phyloP scores from a whole-genome alignment of 2,329 filamentous ascomycete genomes.

The Colletotrichum viniferum region DNA sequence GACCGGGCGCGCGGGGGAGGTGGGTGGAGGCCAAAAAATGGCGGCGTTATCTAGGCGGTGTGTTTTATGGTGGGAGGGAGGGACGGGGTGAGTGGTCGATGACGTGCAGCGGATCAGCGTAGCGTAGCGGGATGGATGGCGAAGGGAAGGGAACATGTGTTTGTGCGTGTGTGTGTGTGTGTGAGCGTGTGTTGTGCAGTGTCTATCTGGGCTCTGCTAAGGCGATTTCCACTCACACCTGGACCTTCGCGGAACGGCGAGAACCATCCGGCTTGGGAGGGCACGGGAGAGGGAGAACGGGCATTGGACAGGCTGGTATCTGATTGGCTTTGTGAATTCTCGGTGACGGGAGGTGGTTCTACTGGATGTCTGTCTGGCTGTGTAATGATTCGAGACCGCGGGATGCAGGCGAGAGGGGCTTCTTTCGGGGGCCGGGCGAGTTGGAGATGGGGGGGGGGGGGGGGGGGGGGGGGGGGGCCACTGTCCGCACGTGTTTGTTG shows the following conservation, averaged over 20 bases:
- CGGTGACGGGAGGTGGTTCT: not conserved
- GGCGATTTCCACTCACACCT: not conserved
- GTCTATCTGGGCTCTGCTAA: not conserved
- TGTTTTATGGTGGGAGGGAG: not conserved
- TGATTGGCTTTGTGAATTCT: not conserved
- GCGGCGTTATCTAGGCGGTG: constrained; percentile 2
- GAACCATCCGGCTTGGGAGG: not conserved
- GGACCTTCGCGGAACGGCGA: not conserved
- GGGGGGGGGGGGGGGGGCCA: too few relatives aligned
- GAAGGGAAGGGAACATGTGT: not conserved
- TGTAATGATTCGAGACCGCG: not conserved
- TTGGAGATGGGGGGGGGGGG: too few relatives aligned
- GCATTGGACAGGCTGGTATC: not conserved
- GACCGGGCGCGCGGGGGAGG: not conserved
- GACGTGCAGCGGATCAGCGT: constrained; percentile 13
- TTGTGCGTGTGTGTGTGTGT: not conserved
- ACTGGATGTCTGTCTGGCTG: not conserved
- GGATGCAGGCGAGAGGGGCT: not conserved
- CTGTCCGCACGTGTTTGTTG: not conserved
- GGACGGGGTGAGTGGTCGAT: not conserved
- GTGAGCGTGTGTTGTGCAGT: not conserved
- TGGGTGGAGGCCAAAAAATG: not conserved
- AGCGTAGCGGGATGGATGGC: not conserved
- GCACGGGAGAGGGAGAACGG: not conserved
- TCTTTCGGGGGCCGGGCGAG: not conserved